Percentiles rank a stretch among this genome's conserved stretches.
Evolutionary conservation across 2,329 filamentous ascomycete genomes (phyloP).

Genomic region (Dryadomyces quercivorus): DNA sequence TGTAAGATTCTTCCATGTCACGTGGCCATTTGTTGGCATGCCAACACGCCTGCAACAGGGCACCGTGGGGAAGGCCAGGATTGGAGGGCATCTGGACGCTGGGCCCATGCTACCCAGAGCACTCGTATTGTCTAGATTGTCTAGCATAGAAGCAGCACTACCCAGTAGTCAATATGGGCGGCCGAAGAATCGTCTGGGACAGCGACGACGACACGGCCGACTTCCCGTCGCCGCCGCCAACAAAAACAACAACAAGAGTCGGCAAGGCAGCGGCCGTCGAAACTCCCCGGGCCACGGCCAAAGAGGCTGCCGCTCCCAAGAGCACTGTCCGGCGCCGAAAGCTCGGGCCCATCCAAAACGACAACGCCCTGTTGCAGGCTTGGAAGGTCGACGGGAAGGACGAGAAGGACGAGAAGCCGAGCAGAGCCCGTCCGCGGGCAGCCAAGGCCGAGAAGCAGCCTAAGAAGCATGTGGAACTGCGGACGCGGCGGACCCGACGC

Average conservation of each 20-base stretch:
- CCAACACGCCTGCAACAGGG: too few species aligned
- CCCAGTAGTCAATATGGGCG: background rate
- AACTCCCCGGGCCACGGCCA: background rate
- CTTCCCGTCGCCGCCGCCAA: background rate
- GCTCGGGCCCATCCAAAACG: slow-evolving; percentile 4
- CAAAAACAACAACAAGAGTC: background rate
- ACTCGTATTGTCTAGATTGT: too few species aligned
- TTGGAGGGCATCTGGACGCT: too few species aligned
- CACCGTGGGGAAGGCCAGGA: too few species aligned
- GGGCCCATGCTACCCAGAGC: background rate
- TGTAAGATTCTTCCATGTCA: too few species aligned
- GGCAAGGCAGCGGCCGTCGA: background rate
- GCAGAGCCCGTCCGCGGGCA: background rate
- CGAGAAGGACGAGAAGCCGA: too few species aligned
- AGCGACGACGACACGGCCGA: slow-evolving; percentile 7
- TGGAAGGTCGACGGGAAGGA: background rate
- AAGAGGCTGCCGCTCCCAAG: background rate
- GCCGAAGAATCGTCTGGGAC: slow-evolving; percentile 7
- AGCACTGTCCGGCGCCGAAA: slow-evolving; percentile 6
- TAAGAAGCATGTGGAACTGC: slow-evolving; percentile 5
- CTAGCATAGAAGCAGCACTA: background rate
- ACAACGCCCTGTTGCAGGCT: slow-evolving; percentile 2
- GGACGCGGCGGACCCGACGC: slow-evolving; percentile 6
- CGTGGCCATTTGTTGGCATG: too few species aligned
- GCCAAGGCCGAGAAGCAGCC: background rate